These are phyloP conservation scores for Aphanocladium album DNA, from an alignment of 2,329 filamentous ascomycete genomes.

Conservation along the genomic window DNA sequence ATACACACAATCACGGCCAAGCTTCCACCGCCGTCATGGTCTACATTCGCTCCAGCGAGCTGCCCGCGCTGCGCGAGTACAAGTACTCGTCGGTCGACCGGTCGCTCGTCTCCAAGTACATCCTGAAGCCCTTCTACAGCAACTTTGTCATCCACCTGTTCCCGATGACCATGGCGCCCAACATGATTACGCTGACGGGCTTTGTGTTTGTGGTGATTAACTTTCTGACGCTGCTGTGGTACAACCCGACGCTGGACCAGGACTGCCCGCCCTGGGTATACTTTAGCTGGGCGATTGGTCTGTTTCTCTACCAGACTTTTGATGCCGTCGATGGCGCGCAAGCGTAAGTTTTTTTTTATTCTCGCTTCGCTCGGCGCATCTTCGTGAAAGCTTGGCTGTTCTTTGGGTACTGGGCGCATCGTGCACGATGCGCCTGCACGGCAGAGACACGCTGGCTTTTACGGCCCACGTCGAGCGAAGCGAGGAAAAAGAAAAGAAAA, in stretches of 20 bases:
- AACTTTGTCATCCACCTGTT: slow-evolving; percentile 92
- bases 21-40: slow-evolving; percentile 60
- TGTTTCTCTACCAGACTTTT: slow-evolving; percentile 97
- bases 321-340: slow-evolving; percentile 94
- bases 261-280: slow-evolving; percentile 97
- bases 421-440: neutral
- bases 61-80: slow-evolving; percentile 86
- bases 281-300: slow-evolving; percentile 78
- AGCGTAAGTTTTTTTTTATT: slow-evolving; percentile 56
- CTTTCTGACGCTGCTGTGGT: slow-evolving; percentile 89
- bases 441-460: neutral
- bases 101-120: slow-evolving; percentile 83
- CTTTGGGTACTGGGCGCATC: slow-evolving; percentile 3
- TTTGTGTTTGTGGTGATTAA: slow-evolving; percentile 89
- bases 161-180: slow-evolving; percentile 89
- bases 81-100: slow-evolving; percentile 92
- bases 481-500: neutral
- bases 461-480: slow-evolving; percentile 4
- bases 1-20: neutral
- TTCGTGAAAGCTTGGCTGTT: neutral
- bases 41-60: slow-evolving; percentile 88
- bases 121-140: slow-evolving; percentile 97
- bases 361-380: slow-evolving; percentile 4
- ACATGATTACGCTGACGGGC: slow-evolving; percentile 82
- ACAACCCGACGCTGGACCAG: slow-evolving; percentile 87